Percentiles rank a stretch among this genome's conserved stretches.
Evolutionary conservation across 148 eudicot genomes (phyloP).

Genomic region (Rhododendron kiyosumense): DNA sequence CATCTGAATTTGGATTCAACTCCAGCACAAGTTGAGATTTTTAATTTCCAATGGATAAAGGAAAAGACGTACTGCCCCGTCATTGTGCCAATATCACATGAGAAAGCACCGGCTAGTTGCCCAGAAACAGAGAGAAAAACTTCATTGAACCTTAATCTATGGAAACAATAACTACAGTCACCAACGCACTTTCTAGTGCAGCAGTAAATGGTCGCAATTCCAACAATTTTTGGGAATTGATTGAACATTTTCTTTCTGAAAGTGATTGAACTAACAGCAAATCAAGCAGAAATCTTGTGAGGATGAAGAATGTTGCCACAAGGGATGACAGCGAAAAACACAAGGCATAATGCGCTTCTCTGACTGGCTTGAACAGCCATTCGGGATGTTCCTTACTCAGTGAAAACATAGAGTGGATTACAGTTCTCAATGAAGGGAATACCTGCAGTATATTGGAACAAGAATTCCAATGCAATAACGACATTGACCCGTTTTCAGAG

Average conservation of each 20-base stretch:
- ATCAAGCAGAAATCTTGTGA: not conserved
- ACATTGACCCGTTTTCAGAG: no score
- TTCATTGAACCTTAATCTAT: not conserved
- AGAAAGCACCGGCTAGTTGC: not conserved
- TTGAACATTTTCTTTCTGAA: no score
- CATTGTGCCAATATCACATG: not conserved
- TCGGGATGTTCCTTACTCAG: no score
- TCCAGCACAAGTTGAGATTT: no score
- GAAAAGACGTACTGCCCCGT: not conserved
- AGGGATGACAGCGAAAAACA: conserved; percentile 68
- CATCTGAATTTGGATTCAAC: not conserved
- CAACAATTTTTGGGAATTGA: not conserved
- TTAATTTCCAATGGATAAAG: not conserved
- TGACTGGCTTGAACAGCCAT: no score
- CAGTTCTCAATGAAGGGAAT: no score
- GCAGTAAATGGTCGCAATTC: not conserved
- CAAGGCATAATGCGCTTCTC: conserved; percentile 54
- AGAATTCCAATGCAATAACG: no score
- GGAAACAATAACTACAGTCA: not conserved
- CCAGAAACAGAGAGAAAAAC: not conserved
- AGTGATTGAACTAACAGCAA: not conserved
- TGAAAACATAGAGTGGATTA: no score
- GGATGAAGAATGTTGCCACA: not conserved
- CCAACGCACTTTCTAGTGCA: not conserved
- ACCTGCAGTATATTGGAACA: no score